Base-by-base conservation (phyloP, 805 yeast species). In the Helenozyma rhizophorensis region DNA sequence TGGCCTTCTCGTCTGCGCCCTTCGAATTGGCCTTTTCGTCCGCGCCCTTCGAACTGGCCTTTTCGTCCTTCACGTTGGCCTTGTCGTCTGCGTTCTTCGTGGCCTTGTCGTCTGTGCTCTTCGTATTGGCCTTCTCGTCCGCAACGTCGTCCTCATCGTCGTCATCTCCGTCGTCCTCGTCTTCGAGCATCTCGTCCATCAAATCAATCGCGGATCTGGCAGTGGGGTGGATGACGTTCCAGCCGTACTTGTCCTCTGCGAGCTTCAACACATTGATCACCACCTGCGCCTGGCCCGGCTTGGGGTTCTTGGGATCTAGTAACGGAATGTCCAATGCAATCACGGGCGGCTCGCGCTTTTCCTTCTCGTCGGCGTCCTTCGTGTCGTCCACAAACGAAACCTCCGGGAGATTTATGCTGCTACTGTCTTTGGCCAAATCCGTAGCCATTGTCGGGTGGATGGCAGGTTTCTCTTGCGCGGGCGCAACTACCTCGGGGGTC, bases 211-310 rank as follows among this genome's bases (percentile, higher is more conserved):
- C 76, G 17, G 74, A 72, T 33, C 76, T 67, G 4, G 83, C 76
- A 38, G 74, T 74, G 0, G 89, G 89, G 47, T 80, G 86, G 34
- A 83, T 63, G 2, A 65, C 72, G 21, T 76, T 76, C 74, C 82
- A 85, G 3, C 95, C 96, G 55, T 86, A 86, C 56, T 83, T 83
- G 30, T 83, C 87, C 50, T 86, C 95, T 4, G 90, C 83, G 33
- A 83, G 58, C 45, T 77, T 75, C 53, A 81, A 56, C 19, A 86
- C 84, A 44, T 86, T 85, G 42, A 84, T 70, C 3, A 83, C 77
- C 1, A 78, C 78, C 46, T 79, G 83, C 1, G 80, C 63, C 28
- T 76, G 73, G 1, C 81, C 82, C 3, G 77, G 74, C 32, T 59
- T 50, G 3, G 78, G 78, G 21, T 65, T 61, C n/a, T 56, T 54